These are phyloP conservation scores for Arbutus unedo DNA, from an alignment of 148 eudicot genomes.

Conservation along the genomic window DNA sequence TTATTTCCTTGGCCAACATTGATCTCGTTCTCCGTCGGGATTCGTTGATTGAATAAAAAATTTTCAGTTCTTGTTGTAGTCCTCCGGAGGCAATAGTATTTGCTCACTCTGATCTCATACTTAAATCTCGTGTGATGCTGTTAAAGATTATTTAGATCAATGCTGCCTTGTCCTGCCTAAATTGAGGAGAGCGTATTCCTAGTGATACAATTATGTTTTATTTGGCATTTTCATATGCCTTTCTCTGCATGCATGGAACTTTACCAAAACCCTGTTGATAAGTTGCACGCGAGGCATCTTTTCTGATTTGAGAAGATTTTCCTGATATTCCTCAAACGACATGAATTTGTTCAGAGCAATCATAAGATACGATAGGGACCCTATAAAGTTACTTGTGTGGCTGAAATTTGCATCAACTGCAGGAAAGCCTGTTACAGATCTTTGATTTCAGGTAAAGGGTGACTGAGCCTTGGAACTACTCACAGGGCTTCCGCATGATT, in stretches of 20 bases:
- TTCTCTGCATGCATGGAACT: background rate
- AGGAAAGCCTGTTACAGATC: background rate
- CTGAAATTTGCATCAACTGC: background rate
- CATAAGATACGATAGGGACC: background rate
- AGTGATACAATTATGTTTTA: background rate
- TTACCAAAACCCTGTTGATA: background rate
- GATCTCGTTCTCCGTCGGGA: background rate
- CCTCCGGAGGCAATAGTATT: background rate
- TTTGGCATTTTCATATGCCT: background rate
- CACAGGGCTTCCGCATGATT: background rate
- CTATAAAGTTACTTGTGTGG: background rate
- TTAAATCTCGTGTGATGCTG: background rate
- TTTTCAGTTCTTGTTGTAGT: constrained; percentile 3
- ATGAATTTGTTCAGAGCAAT: background rate
- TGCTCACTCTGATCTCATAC: too few species aligned
- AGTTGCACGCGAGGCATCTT: background rate
- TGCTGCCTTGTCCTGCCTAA: background rate
- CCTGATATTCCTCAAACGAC: background rate
- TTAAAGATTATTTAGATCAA: background rate
- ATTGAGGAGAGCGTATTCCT: too few species aligned
- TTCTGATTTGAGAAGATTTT: background rate
- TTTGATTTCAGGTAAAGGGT: background rate
- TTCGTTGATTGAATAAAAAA: background rate
- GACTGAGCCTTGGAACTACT: background rate
- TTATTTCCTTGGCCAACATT: too few species aligned